A percentile compares a stretch with the other conserved stretches of the same genome.
These are phyloP conservation scores for Suhomyces choctaworum DNA, from an alignment of 1,139 yeast genomes.

Conservation along the genomic window DNA sequence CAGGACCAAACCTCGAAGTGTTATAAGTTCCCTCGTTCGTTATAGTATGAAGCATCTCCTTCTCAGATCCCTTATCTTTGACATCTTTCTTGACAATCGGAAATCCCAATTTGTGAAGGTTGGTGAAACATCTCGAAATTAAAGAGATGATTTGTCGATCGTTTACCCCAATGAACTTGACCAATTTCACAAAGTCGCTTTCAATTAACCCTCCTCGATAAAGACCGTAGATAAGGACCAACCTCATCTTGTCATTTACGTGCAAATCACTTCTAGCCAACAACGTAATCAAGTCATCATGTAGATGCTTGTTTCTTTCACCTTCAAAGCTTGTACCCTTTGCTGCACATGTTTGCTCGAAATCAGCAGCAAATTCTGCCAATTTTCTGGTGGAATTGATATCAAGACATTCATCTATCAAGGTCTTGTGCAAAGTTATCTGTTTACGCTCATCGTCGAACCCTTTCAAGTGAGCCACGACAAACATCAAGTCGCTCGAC, in stretches of 20 bases:
- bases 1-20: conserved; percentile 78
- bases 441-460: conserved; percentile 67
- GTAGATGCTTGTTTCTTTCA: conserved; percentile 58
- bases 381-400: conserved; percentile 53
- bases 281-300: conserved; percentile 63
- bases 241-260: conserved; percentile 68
- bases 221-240: conserved; percentile 74
- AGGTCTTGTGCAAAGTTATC: conserved; percentile 57
- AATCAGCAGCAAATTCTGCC: conserved; percentile 62
- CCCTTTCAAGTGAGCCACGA: conserved; percentile 67
- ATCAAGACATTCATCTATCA: conserved; percentile 59
- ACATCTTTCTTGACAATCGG: conserved; percentile 56
- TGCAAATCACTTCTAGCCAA: conserved; percentile 54
- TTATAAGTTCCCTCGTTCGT: conserved; percentile 67
- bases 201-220: conserved; percentile 84
- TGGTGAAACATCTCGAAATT: conserved; percentile 54
- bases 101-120: conserved; percentile 67
- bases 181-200: conserved; percentile 69
- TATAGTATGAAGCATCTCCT: conserved; percentile 60
- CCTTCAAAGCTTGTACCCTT: conserved; percentile 76
- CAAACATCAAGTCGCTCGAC: conserved; percentile 61
- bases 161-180: conserved; percentile 65
- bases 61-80: conserved; percentile 39
- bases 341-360: conserved; percentile 75
- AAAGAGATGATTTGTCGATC: conserved; percentile 55